These are phyloP conservation scores for Aristolochia fimbriata DNA, from an alignment of 164 flowering plant species.

Conservation along the genomic window DNA sequence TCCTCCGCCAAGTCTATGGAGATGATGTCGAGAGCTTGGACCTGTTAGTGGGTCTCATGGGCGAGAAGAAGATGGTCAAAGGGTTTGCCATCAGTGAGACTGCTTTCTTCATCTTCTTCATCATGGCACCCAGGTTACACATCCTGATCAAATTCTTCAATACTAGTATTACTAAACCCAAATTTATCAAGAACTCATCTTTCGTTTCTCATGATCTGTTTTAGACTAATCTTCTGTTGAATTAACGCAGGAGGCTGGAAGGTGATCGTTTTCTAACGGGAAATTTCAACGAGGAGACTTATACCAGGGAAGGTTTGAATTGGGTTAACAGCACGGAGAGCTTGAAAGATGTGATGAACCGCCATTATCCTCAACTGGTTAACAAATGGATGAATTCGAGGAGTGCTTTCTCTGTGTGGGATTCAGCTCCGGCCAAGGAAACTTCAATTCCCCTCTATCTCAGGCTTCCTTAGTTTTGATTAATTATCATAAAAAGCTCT, in stretches of 20 bases:
- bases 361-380: slow-evolving; percentile 28
- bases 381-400: slow-evolving; percentile 26
- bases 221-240: too few species aligned
- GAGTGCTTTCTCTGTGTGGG: slow-evolving; percentile 44
- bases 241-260: slow-evolving; percentile 39
- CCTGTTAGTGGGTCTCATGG: slow-evolving; percentile 28
- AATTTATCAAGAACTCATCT: too few species aligned
- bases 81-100: slow-evolving; percentile 45
- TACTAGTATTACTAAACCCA: too few species aligned
- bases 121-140: slow-evolving; percentile 36
- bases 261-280: slow-evolving; percentile 37
- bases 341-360: slow-evolving; percentile 25
- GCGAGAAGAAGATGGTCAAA: slow-evolving; percentile 36
- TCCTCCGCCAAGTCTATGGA: slow-evolving; percentile 27
- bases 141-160: too few species aligned
- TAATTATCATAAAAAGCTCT: too few species aligned
- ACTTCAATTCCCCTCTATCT: slow-evolving; percentile 27
- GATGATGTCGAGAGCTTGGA: slow-evolving; percentile 34
- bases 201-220: too few species aligned
- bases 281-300: slow-evolving; percentile 24
- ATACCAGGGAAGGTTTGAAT: slow-evolving; percentile 31
- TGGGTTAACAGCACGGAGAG: slow-evolving; percentile 42
- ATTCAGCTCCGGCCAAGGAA: slow-evolving; percentile 13
- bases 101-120: slow-evolving; percentile 26
- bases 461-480: slow-evolving; percentile 22